Evolutionary conservation across 306 rosid species (phyloP).

Genomic region (Dryas octopetala): DNA sequence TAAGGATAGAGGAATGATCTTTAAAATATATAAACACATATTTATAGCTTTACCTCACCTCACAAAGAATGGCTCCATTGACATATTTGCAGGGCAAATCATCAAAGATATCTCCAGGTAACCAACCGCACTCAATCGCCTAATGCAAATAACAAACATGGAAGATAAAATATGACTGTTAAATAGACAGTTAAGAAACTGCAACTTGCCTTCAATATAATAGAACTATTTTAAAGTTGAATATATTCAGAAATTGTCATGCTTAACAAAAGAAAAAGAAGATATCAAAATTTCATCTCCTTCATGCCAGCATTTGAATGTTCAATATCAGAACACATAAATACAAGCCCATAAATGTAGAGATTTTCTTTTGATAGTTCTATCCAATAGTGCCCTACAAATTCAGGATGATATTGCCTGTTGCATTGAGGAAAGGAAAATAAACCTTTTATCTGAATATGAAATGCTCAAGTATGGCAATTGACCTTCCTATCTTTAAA

Average conservation of each 20-base stretch:
- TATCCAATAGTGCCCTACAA: background rate
- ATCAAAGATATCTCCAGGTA: constrained; percentile 22
- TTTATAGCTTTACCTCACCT: constrained; percentile 13
- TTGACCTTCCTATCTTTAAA: too few species aligned
- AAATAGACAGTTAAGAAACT: background rate
- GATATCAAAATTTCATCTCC: background rate
- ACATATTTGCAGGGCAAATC: constrained; percentile 18
- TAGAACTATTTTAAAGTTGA: background rate
- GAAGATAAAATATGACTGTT: background rate
- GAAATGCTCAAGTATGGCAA: background rate
- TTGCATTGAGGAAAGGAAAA: background rate
- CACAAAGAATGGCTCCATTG: constrained; percentile 19
- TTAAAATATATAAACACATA: background rate
- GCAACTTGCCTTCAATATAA: background rate
- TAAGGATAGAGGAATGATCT: background rate
- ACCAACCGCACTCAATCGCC: constrained; percentile 29
- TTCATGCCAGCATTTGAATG: background rate
- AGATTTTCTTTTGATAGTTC: background rate
- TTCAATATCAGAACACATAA: background rate
- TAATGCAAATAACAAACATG: constrained; percentile 1
- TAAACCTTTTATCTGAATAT: background rate
- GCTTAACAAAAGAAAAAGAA: background rate
- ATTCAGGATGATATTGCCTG: background rate
- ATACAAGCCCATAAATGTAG: background rate
- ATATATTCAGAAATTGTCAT: background rate